These are phyloP conservation scores for Kwoniella pini DNA, from an alignment of 768 basidiomycete species.

Conservation along the genomic window DNA sequence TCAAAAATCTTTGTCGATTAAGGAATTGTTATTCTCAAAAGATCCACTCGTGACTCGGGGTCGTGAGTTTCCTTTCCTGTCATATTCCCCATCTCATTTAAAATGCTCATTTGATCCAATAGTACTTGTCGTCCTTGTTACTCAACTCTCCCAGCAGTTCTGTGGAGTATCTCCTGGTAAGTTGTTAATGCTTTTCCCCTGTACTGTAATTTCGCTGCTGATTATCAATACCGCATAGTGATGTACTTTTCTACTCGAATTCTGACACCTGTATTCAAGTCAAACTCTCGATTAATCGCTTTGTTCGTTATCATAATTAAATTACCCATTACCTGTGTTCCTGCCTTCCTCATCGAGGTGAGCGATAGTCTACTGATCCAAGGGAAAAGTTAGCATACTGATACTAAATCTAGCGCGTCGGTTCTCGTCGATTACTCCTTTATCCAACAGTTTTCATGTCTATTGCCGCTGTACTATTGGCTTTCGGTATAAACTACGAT, in stretches of 20 bases:
- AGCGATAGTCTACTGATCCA: slow-evolving; percentile 21
- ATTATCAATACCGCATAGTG: slow-evolving; percentile 58
- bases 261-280: slow-evolving; percentile 73
- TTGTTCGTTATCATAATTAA: slow-evolving; percentile 80
- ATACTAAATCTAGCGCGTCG: slow-evolving; percentile 63
- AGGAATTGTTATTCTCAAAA: slow-evolving; percentile 28
- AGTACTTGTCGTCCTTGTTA: slow-evolving; percentile 44
- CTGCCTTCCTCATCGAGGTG: slow-evolving; percentile 82
- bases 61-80: slow-evolving; percentile 24
- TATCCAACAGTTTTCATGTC: slow-evolving; percentile 71
- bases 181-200: neutral
- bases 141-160: slow-evolving; percentile 43
- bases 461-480: slow-evolving; percentile 67
- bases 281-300: slow-evolving; percentile 73
- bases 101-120: neutral
- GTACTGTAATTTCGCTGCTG: neutral
- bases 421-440: slow-evolving; percentile 67
- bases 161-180: slow-evolving; percentile 47
- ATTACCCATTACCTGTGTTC: slow-evolving; percentile 64
- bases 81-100: neutral
- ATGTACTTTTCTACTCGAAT: slow-evolving; percentile 91
- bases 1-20: slow-evolving; percentile 28
- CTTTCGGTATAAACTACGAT: slow-evolving; percentile 55
- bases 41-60: slow-evolving; percentile 28
- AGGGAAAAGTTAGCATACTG: neutral